Percentiles rank a stretch among this genome's conserved stretches.
These are phyloP conservation scores for Triticum timopheevii DNA, from an alignment of 176 grass and related monocot genomes.

Conservation along the genomic window DNA sequence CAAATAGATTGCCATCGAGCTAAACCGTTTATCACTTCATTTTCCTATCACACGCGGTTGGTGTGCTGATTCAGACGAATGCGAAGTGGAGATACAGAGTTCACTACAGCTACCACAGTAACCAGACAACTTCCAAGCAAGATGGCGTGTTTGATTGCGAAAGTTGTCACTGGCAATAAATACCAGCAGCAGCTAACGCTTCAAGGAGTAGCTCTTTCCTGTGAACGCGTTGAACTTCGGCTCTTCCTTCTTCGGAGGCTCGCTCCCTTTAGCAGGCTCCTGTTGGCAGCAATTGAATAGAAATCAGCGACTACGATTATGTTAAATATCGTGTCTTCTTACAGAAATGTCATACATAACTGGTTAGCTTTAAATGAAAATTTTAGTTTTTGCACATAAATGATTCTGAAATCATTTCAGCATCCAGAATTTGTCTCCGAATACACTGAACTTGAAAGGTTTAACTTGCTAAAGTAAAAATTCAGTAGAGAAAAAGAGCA, in stretches of 20 bases:
- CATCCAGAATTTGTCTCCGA: background rate
- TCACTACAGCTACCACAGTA: background rate
- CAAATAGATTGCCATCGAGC: slow-evolving; percentile 19
- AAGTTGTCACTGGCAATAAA: background rate
- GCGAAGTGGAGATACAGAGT: slow-evolving; percentile 17
- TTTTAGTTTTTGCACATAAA: background rate
- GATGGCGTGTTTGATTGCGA: background rate
- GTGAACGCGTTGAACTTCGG: slow-evolving; percentile 71
- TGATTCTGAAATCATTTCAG: background rate
- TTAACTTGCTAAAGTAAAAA: background rate
- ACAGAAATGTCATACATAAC: background rate
- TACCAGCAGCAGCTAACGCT: slow-evolving; percentile 33
- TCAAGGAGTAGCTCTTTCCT: slow-evolving; percentile 81
- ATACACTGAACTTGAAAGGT: background rate
- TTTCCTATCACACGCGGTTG: background rate
- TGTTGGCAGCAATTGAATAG: slow-evolving; percentile 26
- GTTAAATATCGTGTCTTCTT: background rate
- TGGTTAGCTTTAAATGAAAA: background rate
- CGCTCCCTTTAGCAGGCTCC: slow-evolving; percentile 47
- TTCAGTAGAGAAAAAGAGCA: background rate
- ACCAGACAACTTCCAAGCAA: background rate
- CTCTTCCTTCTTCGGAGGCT: slow-evolving; percentile 64
- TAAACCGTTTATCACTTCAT: slow-evolving; percentile 11
- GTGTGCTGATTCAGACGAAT: background rate
- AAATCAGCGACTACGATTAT: slow-evolving; percentile 12